Conservation (phyloP, 2,329 filamentous ascomycete genomes). For the Bipolaris bicolor region DNA sequence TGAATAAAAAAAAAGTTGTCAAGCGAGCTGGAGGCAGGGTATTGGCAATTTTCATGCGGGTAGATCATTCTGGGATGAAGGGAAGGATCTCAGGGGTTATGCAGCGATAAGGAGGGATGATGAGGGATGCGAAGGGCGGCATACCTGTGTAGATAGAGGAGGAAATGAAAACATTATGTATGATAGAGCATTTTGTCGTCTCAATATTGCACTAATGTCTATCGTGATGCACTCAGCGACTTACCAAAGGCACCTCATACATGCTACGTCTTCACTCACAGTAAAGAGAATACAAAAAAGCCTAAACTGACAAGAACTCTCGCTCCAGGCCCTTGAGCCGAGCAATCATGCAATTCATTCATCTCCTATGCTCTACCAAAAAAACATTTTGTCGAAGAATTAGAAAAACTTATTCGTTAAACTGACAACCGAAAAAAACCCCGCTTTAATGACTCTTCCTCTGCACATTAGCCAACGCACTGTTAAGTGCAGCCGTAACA, state of each 20-base stretch:
- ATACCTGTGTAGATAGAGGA: not conserved
- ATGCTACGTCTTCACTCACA: not conserved
- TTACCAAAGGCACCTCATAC: not conserved
- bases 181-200: not conserved
- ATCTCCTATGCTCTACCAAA: not conserved
- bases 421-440: not conserved
- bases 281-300: not conserved
- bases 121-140: not conserved
- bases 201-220: not conserved
- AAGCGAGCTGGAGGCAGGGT: no score
- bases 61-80: no score
- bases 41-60: no score
- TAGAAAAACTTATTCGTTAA: not conserved
- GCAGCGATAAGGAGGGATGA: not conserved
- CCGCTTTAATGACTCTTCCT: slow-evolving; percentile 47
- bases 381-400: not conserved
- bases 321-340: not conserved
- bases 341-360: not conserved
- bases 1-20: no score
- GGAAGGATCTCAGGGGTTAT: not conserved
- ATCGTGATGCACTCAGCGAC: not conserved
- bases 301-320: not conserved
- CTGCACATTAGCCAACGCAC: slow-evolving; percentile 77
- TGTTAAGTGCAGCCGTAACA: slow-evolving; percentile 87
- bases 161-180: not conserved